Percentiles rank a stretch among this genome's conserved stretches.
Evolutionary conservation across 2,329 filamentous ascomycete species (phyloP).

Genomic region (Colletotrichum somersetense): DNA sequence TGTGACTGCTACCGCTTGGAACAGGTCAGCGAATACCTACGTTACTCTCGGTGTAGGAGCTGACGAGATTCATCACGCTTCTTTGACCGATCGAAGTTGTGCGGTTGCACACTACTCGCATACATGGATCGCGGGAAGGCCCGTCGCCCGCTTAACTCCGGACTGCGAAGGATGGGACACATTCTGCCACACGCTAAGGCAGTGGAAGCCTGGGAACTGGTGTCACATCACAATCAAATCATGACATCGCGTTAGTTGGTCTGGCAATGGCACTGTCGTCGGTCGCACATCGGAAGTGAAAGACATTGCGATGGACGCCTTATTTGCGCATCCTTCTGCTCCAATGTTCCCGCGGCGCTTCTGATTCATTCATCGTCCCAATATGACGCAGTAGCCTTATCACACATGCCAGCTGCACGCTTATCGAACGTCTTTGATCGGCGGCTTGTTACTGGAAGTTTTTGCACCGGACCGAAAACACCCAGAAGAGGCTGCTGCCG

Average conservation of each 20-base stretch:
- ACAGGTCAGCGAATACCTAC: conserved; percentile 1
- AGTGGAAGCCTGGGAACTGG: neutral
- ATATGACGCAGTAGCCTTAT: conserved; percentile 18
- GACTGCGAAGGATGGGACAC: conserved; percentile 17
- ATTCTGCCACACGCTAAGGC: conserved; percentile 13
- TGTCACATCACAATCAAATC: conserved; percentile 26
- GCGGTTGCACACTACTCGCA: conserved; percentile 12
- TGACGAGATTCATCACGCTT: conserved; percentile 9
- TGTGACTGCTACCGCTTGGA: conserved; percentile 12
- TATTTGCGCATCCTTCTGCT: conserved; percentile 14
- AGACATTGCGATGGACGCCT: conserved; percentile 18
- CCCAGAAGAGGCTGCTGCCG: conserved; percentile 4
- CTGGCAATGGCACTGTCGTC: conserved; percentile 11
- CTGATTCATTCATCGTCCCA: neutral
- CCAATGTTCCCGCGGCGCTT: no score
- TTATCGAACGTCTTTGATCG: conserved; percentile 24
- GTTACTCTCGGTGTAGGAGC: neutral
- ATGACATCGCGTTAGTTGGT: neutral
- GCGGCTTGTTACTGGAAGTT: conserved; percentile 12
- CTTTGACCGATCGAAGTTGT: conserved; percentile 19
- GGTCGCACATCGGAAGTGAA: conserved; percentile 11
- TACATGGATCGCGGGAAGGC: conserved; percentile 31
- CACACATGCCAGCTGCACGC: conserved; percentile 14
- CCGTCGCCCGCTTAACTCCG: conserved; percentile 32
- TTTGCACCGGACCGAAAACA: conserved; percentile 4